Evolutionary conservation across 2,329 filamentous ascomycete species (phyloP).

Genomic region (Penicillium sp.): DNA sequence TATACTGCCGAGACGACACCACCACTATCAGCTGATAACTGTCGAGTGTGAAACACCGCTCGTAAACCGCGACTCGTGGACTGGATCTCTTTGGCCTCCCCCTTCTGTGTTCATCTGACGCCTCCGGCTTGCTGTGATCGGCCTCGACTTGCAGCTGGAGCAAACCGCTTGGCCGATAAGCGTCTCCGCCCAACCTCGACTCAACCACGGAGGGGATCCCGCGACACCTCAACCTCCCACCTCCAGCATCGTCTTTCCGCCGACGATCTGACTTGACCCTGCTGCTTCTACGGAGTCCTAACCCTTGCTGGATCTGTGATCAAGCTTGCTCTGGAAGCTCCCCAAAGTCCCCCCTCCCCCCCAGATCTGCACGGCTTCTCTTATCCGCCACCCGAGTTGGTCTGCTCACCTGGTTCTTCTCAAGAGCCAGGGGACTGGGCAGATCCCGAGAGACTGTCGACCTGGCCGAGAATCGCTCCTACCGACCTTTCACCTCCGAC

Average conservation of each 20-base stretch:
- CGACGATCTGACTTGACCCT: no score
- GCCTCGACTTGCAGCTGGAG: no score
- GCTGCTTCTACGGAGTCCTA: no score
- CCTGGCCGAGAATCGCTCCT: constrained; percentile 69
- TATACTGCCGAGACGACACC: no score
- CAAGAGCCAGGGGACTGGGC: constrained; percentile 44
- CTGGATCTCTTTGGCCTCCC: no score
- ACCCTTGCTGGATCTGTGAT: no score
- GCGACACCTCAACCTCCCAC: background rate
- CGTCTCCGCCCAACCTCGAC: constrained; percentile 1
- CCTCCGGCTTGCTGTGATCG: background rate
- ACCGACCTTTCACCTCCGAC: constrained; percentile 64
- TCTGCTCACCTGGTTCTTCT: constrained; percentile 47
- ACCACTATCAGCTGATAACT: no score
- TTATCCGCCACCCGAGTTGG: constrained; percentile 24
- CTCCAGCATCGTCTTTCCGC: no score
- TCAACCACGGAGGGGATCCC: background rate
- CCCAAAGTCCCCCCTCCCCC: constrained; percentile 10
- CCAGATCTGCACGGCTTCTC: constrained; percentile 26
- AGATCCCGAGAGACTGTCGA: constrained; percentile 54
- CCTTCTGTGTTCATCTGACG: background rate
- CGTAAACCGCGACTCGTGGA: no score
- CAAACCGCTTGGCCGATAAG: constrained; percentile 1
- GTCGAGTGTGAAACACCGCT: no score
- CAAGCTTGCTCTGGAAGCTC: background rate